phyloP scores from a whole-genome alignment of 176 grass and related monocot species.

The Metroxylon sagu region DNA sequence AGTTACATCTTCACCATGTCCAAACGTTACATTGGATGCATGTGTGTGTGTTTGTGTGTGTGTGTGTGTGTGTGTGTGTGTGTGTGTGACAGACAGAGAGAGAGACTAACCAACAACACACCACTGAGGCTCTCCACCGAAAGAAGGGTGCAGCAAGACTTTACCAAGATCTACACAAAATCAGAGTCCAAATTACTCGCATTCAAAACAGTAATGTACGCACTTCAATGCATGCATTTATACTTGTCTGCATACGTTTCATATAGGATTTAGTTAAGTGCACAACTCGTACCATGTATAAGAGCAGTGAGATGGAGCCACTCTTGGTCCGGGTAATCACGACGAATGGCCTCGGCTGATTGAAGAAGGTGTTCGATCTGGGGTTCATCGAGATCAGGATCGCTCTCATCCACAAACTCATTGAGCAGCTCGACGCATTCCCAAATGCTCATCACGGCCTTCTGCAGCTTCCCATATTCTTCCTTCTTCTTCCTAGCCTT shows the following conservation, averaged over 20 bases:
- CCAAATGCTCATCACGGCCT: slow-evolving; percentile 79
- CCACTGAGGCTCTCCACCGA: slow-evolving; percentile 32
- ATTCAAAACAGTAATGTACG: too few relatives aligned
- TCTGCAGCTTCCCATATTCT: slow-evolving; percentile 38
- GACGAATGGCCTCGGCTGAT: slow-evolving; percentile 86
- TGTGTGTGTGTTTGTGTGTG: too few relatives aligned
- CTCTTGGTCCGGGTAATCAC: slow-evolving; percentile 83
- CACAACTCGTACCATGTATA: slow-evolving; percentile 50
- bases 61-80: too few relatives aligned
- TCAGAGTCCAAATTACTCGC: too few relatives aligned
- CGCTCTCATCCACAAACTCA: slow-evolving; percentile 82
- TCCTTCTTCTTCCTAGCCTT: slow-evolving; percentile 29
- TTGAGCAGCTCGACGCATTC: slow-evolving; percentile 82
- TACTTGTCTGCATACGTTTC: too few relatives aligned
- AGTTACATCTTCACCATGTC: not conserved
- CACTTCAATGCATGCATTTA: too few relatives aligned
- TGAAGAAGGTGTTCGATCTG: slow-evolving; percentile 98
- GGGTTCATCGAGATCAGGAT: slow-evolving; percentile 90
- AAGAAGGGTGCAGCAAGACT: slow-evolving; percentile 29
- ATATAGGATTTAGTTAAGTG: too few relatives aligned
- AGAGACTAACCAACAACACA: slow-evolving; percentile 34
- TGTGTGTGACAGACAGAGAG: not conserved
- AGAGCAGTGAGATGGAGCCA: slow-evolving; percentile 94
- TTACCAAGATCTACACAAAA: slow-evolving; percentile 26
- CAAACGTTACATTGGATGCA: not conserved